Conservation (phyloP, 2,329 filamentous ascomycete species). For the Colletotrichum tofieldiae region DNA sequence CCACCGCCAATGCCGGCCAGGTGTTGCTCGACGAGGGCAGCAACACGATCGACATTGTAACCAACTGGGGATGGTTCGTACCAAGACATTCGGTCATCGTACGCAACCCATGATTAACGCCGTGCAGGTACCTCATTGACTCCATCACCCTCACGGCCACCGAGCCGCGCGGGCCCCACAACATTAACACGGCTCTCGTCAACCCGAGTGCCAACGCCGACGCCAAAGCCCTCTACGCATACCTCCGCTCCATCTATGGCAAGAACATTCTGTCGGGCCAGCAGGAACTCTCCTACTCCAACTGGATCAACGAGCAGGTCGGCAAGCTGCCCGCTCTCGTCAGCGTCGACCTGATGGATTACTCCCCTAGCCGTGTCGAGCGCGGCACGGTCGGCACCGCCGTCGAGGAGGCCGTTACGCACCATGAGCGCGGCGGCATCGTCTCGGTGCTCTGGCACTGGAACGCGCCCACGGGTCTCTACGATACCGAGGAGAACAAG, state of each 20-base stretch:
- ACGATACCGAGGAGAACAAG: constrained; percentile 60
- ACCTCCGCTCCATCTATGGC: constrained; percentile 61
- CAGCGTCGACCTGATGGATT: constrained; percentile 65
- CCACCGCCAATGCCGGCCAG: constrained; percentile 59
- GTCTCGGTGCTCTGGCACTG: constrained; percentile 66
- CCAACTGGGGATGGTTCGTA: constrained; percentile 64
- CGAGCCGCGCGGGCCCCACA: constrained; percentile 54
- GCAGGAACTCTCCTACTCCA: constrained; percentile 59
- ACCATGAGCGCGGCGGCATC: constrained; percentile 60
- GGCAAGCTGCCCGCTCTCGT: constrained; percentile 65
- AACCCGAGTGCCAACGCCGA: constrained; percentile 55
- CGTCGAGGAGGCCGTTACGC: constrained; percentile 63
- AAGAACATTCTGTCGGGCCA: constrained; percentile 65
- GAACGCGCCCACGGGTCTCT: constrained; percentile 63
- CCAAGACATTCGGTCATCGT: too few species aligned
- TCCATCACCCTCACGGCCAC: constrained; percentile 57
- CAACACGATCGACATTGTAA: constrained; percentile 63
- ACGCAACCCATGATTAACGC: background rate
- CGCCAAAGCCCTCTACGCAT: constrained; percentile 57
- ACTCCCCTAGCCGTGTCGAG: constrained; percentile 62
- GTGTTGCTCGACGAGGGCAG: constrained; percentile 59
- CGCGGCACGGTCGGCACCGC: constrained; percentile 58
- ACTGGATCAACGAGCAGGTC: constrained; percentile 60
- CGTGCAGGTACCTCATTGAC: constrained; percentile 59
- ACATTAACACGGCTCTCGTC: constrained; percentile 56